These are phyloP conservation scores for Dipteronia dyeriana DNA, from an alignment of 345 rosid species.

Conservation along the genomic window DNA sequence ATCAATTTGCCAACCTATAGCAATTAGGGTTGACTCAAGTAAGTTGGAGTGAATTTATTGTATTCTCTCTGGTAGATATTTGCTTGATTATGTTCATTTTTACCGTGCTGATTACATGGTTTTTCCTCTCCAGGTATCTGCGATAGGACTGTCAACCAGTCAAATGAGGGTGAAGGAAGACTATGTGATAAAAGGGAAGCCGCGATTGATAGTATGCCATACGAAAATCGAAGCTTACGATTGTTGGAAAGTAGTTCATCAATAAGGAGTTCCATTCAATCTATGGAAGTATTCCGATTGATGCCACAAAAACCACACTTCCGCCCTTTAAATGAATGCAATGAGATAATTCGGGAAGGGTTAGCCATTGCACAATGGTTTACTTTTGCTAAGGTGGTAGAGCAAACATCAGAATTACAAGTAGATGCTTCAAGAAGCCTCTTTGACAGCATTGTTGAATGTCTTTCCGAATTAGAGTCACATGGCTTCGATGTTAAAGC, in stretches of 20 bases:
- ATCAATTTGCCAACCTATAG: background rate
- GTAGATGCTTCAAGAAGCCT: conserved; percentile 15
- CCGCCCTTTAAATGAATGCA: conserved; percentile 23
- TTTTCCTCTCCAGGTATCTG: conserved; percentile 6
- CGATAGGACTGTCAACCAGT: background rate
- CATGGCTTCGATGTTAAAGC: conserved; percentile 36
- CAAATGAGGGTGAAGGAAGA: background rate
- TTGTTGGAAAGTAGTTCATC: conserved; percentile 22
- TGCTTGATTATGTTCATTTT: background rate
- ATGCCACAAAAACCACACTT: conserved; percentile 46
- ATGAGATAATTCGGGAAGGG: conserved; percentile 38
- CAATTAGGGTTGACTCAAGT: conserved; percentile 8
- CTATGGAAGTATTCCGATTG: conserved; percentile 29
- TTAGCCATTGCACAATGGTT: conserved; percentile 36
- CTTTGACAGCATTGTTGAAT: conserved; percentile 22
- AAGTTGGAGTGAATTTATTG: background rate
- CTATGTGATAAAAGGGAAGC: background rate
- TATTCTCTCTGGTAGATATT: background rate
- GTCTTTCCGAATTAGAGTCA: conserved; percentile 24
- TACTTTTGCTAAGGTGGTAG: conserved; percentile 29
- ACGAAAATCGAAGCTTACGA: conserved; percentile 6
- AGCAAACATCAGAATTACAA: conserved; percentile 27
- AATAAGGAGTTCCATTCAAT: conserved; percentile 28
- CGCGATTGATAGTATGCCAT: background rate
- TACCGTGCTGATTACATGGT: background rate